These are phyloP conservation scores for Sporothrix sp. DNA, from an alignment of 2,329 filamentous ascomycete species.

Conservation along the genomic window DNA sequence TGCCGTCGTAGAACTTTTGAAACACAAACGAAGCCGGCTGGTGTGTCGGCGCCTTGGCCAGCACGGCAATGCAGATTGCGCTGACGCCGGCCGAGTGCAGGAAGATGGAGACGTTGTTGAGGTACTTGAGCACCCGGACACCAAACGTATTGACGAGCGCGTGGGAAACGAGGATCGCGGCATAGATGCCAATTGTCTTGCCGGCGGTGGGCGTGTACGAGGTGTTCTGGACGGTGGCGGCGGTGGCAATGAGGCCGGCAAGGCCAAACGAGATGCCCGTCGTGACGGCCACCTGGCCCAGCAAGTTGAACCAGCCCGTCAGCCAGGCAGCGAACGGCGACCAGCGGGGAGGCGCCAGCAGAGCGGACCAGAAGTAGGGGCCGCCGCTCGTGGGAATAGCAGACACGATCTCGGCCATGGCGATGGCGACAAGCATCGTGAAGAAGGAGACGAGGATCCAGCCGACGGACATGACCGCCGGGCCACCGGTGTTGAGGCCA, in stretches of 20 bases:
- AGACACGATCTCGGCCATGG: slow-evolving; percentile 51
- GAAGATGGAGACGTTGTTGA: slow-evolving; percentile 47
- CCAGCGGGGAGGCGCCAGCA: slow-evolving; percentile 39
- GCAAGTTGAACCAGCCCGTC: slow-evolving; percentile 34
- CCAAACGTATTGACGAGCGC: slow-evolving; percentile 48
- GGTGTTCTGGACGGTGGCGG: slow-evolving; percentile 28
- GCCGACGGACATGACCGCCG: slow-evolving; percentile 44
- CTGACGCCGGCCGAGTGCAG: slow-evolving; percentile 45
- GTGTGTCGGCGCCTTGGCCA: slow-evolving; percentile 47
- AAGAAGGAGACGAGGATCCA: slow-evolving; percentile 48
- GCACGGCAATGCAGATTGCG: slow-evolving; percentile 43
- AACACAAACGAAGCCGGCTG: slow-evolving; percentile 48
- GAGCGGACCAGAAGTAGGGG: slow-evolving; percentile 51
- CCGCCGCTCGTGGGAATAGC: slow-evolving; percentile 49
- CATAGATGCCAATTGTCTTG: slow-evolving; percentile 49
- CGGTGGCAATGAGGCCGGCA: slow-evolving; percentile 29
- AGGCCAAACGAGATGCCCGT: slow-evolving; percentile 34
- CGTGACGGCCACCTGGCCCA: slow-evolving; percentile 34
- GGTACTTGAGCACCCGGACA: slow-evolving; percentile 42
- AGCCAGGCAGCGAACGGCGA: slow-evolving; percentile 31
- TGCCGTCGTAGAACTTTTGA: slow-evolving; percentile 43
- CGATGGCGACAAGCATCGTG: slow-evolving; percentile 42
- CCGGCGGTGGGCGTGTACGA: slow-evolving; percentile 32
- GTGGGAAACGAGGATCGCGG: slow-evolving; percentile 44
- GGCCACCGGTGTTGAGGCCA: slow-evolving; percentile 45